A percentile compares a stretch with the other conserved stretches of the same genome.
Evolutionary conservation across 1,284 basidiomycete genomes (phyloP).

Genomic region (Cryptococcus sp.): DNA sequence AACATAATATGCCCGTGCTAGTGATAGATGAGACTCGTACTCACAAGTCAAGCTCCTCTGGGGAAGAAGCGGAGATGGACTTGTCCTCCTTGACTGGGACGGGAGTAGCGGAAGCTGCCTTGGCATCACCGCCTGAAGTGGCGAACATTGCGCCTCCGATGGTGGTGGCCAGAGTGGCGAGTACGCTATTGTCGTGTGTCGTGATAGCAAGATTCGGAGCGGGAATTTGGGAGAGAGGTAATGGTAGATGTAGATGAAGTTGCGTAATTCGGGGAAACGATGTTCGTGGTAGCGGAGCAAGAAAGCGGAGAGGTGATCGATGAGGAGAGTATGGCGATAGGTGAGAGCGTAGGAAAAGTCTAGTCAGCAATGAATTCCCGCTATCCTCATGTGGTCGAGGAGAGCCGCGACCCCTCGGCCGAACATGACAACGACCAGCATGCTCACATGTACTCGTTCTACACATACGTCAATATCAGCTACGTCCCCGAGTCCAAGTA

Average conservation of each 20-base stretch:
- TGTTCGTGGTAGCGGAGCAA: background rate
- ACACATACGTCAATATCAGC: background rate
- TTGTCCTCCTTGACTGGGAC: slow-evolving; percentile 30
- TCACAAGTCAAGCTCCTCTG: slow-evolving; percentile 45
- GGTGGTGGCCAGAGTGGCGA: slow-evolving; percentile 47
- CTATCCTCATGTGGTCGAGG: too few species aligned
- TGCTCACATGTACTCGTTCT: slow-evolving; percentile 35
- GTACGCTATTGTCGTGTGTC: slow-evolving; percentile 30
- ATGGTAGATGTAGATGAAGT: background rate
- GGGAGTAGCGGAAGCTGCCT: slow-evolving; percentile 19
- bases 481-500: too few species aligned
- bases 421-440: background rate
- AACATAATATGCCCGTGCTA: background rate
- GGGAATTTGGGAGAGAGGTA: background rate
- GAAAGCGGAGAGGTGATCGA: background rate
- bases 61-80: slow-evolving; percentile 28
- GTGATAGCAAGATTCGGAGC: background rate
- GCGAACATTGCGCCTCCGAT: slow-evolving; percentile 40
- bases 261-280: background rate
- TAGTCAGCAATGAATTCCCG: background rate
- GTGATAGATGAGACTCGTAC: slow-evolving; percentile 7
- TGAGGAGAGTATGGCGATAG: background rate
- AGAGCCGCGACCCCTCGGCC: background rate
- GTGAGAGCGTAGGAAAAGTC: background rate
- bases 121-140: slow-evolving; percentile 40